A percentile compares a stretch with the other conserved stretches of the same genome.
Evolutionary conservation across 2,329 filamentous ascomycete genomes (phyloP).

Genomic region (Truncatella angustata): DNA sequence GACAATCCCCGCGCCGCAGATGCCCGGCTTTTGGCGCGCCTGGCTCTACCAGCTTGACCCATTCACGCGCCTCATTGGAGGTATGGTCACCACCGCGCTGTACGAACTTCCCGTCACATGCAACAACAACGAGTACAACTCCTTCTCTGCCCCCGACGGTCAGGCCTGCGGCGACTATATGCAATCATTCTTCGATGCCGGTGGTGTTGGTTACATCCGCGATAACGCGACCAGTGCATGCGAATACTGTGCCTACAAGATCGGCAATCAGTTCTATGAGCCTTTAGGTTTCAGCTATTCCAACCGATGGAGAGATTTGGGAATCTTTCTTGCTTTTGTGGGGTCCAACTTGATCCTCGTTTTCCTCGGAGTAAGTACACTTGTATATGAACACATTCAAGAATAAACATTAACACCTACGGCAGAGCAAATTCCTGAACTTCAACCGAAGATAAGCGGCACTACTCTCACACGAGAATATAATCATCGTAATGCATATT

Average conservation of each 20-base stretch:
- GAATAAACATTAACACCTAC: conserved; percentile 14
- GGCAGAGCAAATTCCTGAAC: conserved; percentile 50
- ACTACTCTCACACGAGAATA: not conserved
- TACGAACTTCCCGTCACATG: conserved; percentile 65
- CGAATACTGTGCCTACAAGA: conserved; percentile 77
- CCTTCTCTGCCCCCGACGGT: conserved; percentile 64
- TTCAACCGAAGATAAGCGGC: conserved; percentile 47
- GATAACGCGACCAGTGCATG: conserved; percentile 65
- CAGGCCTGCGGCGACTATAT: conserved; percentile 76
- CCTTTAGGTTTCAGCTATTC: conserved; percentile 65
- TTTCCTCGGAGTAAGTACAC: conserved; percentile 46
- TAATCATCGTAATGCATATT: not conserved
- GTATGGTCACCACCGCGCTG: conserved; percentile 76
- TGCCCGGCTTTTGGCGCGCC: conserved; percentile 73
- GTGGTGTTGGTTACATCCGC: conserved; percentile 71
- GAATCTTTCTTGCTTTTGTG: conserved; percentile 75
- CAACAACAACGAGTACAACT: conserved; percentile 58
- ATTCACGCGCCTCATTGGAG: conserved; percentile 77
- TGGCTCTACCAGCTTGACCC: conserved; percentile 85
- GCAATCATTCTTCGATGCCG: conserved; percentile 62
- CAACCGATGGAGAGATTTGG: conserved; percentile 77
- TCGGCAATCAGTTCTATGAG: conserved; percentile 78
- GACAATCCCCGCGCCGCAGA: conserved; percentile 74
- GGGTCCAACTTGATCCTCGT: conserved; percentile 71
- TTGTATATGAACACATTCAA: not conserved